Conservation (phyloP, 2,329 filamentous ascomycete species). For the Lachnellula occidentalis region DNA sequence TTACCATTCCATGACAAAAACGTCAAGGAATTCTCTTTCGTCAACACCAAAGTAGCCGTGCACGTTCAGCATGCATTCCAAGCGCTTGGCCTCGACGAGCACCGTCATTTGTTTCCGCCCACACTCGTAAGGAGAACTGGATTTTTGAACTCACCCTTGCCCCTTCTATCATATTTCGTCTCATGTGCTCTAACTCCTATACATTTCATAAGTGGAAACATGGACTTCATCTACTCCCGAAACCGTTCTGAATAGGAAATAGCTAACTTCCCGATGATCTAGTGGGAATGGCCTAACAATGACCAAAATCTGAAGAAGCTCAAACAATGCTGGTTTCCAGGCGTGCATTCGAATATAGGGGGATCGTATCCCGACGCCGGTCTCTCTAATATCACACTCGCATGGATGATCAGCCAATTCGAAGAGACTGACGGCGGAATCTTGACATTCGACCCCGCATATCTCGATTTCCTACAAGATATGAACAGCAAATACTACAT, state of each 20-base stretch:
- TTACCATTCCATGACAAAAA: conserved; percentile 15
- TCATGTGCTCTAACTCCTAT: too few relatives aligned
- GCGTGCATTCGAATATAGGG: conserved; percentile 43
- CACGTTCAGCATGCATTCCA: conserved; percentile 44
- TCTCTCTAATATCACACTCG: conserved; percentile 40
- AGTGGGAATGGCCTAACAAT: conserved; percentile 28
- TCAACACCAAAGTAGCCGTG: conserved; percentile 37
- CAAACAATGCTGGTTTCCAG: conserved; percentile 41
- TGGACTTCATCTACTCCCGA: too few relatives aligned
- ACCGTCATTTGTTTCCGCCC: conserved; percentile 35
- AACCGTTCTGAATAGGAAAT: too few relatives aligned
- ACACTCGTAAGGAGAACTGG: too few relatives aligned
- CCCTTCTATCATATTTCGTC: too few relatives aligned
- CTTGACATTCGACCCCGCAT: conserved; percentile 31
- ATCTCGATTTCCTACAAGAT: conserved; percentile 26
- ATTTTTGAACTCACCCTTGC: too few relatives aligned
- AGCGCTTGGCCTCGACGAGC: conserved; percentile 44
- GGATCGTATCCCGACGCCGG: conserved; percentile 41
- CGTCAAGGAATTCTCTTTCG: conserved; percentile 34
- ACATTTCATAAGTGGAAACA: too few relatives aligned
- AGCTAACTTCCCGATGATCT: too few relatives aligned
- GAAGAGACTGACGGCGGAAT: conserved; percentile 25
- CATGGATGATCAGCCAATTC: conserved; percentile 43
- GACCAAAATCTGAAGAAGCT: conserved; percentile 27
- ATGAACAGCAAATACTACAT: conserved; percentile 17